These are phyloP conservation scores for Oryza longistaminata DNA, from an alignment of 176 grass and related monocot genomes.

Conservation along the genomic window DNA sequence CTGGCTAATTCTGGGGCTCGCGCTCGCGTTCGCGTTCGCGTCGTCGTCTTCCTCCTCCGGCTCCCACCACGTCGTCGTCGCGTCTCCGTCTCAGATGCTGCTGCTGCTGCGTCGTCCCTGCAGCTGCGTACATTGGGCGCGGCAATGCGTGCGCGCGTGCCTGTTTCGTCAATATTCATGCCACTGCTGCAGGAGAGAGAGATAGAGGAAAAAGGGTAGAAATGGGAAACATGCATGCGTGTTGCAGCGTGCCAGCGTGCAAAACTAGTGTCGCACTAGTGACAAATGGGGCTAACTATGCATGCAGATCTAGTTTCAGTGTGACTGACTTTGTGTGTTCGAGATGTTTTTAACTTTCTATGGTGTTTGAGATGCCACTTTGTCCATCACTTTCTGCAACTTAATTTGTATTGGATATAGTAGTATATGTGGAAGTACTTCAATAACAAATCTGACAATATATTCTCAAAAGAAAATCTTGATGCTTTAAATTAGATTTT, in stretches of 20 bases:
- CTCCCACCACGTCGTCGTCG: neutral
- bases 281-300: neutral
- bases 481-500: too few relatives aligned
- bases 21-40: conserved; percentile 20
- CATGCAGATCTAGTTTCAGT: neutral
- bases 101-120: neutral
- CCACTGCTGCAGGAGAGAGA: neutral
- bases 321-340: too few relatives aligned
- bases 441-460: too few relatives aligned
- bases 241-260: neutral
- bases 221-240: neutral
- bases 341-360: too few relatives aligned
- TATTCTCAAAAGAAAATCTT: too few relatives aligned
- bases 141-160: neutral
- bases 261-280: neutral
- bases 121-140: neutral
- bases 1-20: conserved; percentile 17
- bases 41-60: neutral
- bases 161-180: neutral
- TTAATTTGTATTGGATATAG: too few relatives aligned
- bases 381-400: too few relatives aligned
- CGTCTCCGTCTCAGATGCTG: neutral
- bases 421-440: too few relatives aligned
- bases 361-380: too few relatives aligned
- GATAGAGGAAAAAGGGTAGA: neutral